phyloP scores from a whole-genome alignment of 1,284 basidiomycete genomes.

The Rhodofomes roseus region DNA sequence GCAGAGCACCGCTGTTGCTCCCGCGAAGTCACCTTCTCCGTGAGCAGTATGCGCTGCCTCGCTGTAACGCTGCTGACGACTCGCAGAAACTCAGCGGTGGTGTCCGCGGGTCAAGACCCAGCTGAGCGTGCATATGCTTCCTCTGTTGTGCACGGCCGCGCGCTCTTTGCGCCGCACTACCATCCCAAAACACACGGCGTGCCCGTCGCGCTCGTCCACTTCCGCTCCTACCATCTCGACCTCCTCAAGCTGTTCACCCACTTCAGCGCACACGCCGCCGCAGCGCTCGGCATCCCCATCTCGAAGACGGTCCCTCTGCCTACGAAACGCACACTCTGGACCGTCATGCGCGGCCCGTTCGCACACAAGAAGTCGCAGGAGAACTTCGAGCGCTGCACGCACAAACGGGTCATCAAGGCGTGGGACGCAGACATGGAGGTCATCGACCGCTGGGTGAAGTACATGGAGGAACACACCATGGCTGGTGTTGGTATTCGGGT shows the following conservation, averaged over 20 bases:
- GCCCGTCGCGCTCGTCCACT: conserved; percentile 82
- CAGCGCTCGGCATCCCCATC: conserved; percentile 80
- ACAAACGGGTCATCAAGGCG: conserved; percentile 86
- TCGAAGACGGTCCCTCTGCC: conserved; percentile 72
- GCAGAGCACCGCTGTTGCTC: neutral
- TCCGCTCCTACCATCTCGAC: conserved; percentile 72
- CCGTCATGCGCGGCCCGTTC: conserved; percentile 86
- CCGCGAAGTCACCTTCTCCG: neutral
- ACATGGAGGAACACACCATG: conserved; percentile 75
- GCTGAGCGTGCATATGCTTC: conserved; percentile 23
- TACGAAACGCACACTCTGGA: conserved; percentile 79
- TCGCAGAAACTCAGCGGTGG: neutral
- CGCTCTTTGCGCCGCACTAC: conserved; percentile 46
- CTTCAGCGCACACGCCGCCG: conserved; percentile 84
- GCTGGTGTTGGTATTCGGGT: conserved; percentile 87
- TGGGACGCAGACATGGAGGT: conserved; percentile 85
- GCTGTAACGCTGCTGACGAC: neutral
- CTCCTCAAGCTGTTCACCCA: conserved; percentile 80
- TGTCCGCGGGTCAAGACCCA: neutral
- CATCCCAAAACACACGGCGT: conserved; percentile 67
- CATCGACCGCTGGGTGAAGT: conserved; percentile 80
- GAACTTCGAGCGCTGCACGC: conserved; percentile 87
- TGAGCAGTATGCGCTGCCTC: neutral
- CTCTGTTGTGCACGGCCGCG: conserved; percentile 56
- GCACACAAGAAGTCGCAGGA: conserved; percentile 95